Percentiles rank a stretch among this genome's conserved stretches.
These are phyloP conservation scores for Gautieria morchelliformis DNA, from an alignment of 768 basidiomycete species.

Conservation along the genomic window DNA sequence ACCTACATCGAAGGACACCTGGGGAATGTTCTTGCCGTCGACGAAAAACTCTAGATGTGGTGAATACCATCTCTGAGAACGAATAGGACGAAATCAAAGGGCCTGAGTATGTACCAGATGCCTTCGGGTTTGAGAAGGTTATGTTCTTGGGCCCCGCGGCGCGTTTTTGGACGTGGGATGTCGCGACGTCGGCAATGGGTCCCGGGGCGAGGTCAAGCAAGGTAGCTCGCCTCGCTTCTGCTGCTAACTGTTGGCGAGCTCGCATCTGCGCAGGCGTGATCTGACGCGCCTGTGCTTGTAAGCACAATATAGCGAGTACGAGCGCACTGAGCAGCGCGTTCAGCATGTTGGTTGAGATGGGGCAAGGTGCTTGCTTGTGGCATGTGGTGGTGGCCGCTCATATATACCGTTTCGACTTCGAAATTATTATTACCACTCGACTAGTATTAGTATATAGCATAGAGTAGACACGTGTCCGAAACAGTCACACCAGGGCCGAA, in stretches of 20 bases:
- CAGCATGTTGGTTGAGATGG: not conserved
- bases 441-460: too few species aligned
- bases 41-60: constrained; percentile 52
- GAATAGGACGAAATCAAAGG: not conserved
- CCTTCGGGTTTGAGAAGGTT: constrained; percentile 59
- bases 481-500: too few species aligned
- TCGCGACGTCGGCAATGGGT: not conserved
- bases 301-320: not conserved
- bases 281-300: not conserved
- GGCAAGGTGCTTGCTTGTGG: too few species aligned
- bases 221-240: not conserved
- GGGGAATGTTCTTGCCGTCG: constrained; percentile 52
- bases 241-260: constrained; percentile 4
- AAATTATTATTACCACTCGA: too few species aligned
- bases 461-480: too few species aligned
- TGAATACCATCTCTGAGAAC: too few species aligned
- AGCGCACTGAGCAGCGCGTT: not conserved
- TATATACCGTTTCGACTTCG: too few species aligned
- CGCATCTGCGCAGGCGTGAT: constrained; percentile 4
- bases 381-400: too few species aligned
- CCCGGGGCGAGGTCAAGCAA: not conserved
- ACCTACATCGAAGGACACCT: constrained; percentile 64
- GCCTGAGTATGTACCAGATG: constrained; percentile 36
- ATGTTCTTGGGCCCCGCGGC: constrained; percentile 42
- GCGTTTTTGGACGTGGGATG: constrained; percentile 2